phyloP scores from a whole-genome alignment of 2,329 filamentous ascomycete species.

The Chaetothyriales sp. region DNA sequence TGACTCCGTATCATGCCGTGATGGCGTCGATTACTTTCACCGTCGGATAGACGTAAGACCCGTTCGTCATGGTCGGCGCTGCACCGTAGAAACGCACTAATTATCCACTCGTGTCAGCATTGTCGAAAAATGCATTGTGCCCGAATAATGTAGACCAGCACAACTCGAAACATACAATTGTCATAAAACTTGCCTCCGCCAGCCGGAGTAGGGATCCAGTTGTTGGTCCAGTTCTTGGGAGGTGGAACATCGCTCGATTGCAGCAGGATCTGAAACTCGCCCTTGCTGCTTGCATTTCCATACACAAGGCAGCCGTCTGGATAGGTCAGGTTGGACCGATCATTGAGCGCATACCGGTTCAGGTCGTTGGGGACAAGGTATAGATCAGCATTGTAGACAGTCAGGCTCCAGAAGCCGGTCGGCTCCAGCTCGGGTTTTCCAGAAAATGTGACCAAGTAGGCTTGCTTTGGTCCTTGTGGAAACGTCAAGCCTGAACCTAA shows the following conservation, averaged over 20 bases:
- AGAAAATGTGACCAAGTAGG: slow-evolving; percentile 16
- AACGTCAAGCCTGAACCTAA: background rate
- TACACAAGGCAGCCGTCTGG: slow-evolving; percentile 15
- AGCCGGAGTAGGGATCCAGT: background rate
- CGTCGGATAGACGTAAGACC: background rate
- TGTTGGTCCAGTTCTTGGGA: slow-evolving; percentile 16
- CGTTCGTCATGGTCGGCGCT: background rate
- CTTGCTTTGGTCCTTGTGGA: slow-evolving; percentile 8
- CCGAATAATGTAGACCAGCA: no score
- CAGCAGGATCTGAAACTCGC: slow-evolving; percentile 19
- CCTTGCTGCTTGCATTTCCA: background rate
- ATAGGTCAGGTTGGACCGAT: slow-evolving; percentile 19
- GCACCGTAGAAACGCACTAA: background rate
- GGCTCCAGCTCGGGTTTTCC: slow-evolving; percentile 14
- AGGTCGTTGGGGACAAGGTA: slow-evolving; percentile 19
- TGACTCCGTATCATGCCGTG: background rate
- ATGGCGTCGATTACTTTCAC: background rate
- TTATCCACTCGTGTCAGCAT: background rate
- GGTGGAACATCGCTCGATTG: slow-evolving; percentile 19
- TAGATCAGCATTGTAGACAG: slow-evolving; percentile 16
- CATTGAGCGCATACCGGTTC: slow-evolving; percentile 18
- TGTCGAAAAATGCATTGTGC: background rate
- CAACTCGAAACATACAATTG: background rate
- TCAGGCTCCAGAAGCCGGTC: slow-evolving; percentile 21
- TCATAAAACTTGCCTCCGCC: background rate